These are phyloP conservation scores for Penicillium longicatenatum DNA, from an alignment of 495 filamentous ascomycete species.

Conservation along the genomic window DNA sequence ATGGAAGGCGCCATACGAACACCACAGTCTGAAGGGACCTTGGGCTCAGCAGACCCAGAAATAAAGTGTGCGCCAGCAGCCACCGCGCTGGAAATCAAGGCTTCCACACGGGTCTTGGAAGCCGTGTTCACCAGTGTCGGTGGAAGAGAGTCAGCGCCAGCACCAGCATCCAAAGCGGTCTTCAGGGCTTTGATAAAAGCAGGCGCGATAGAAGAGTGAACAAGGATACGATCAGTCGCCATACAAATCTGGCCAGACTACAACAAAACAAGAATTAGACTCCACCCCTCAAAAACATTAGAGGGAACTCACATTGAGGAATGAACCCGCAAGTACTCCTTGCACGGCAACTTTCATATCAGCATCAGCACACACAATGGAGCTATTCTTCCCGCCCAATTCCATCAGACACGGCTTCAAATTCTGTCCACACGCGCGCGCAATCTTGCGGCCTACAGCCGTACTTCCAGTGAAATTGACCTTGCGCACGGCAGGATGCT, in stretches of 20 bases:
- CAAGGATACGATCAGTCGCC: conserved; percentile 82
- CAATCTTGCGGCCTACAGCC: conserved; percentile 57
- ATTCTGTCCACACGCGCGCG: conserved; percentile 50
- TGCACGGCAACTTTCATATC: conserved; percentile 54
- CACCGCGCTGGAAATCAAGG: conserved; percentile 62
- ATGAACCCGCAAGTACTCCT: conserved; percentile 51
- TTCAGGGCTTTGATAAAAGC: conserved; percentile 55
- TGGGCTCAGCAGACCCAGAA: conserved; percentile 44
- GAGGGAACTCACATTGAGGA: conserved; percentile 43
- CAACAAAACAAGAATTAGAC: conserved; percentile 3
- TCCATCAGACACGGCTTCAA: conserved; percentile 65
- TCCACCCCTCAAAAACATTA: neutral
- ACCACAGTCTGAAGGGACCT: conserved; percentile 40
- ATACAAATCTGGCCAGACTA: conserved; percentile 86
- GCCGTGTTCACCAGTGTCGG: conserved; percentile 62
- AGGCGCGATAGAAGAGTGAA: conserved; percentile 65
- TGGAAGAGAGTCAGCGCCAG: conserved; percentile 43
- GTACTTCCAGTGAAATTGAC: conserved; percentile 65
- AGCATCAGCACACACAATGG: conserved; percentile 60
- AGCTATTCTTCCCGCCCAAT: conserved; percentile 61
- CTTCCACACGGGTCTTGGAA: conserved; percentile 64
- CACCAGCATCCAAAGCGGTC: conserved; percentile 47
- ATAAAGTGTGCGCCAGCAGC: conserved; percentile 66
- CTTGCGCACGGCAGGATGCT: conserved; percentile 58
- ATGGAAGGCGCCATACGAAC: conserved; percentile 72